phyloP scores from a whole-genome alignment of 2,329 filamentous ascomycete genomes.

The Trichoderma guizhouense region DNA sequence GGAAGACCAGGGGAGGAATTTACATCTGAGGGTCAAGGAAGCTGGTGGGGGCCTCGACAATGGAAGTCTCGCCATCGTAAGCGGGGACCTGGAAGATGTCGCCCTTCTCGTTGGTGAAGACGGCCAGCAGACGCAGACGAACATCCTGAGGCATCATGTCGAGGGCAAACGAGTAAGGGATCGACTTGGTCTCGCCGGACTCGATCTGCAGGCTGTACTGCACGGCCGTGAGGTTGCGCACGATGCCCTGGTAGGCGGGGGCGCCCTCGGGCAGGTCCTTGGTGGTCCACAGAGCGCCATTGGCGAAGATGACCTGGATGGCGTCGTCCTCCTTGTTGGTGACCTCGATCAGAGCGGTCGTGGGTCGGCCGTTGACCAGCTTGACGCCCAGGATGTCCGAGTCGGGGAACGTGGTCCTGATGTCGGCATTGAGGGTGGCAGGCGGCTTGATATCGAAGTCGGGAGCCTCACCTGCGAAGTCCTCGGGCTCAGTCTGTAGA shows the following conservation, averaged over 20 bases:
- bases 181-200: slow-evolving; percentile 69
- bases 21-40: slow-evolving; percentile 96
- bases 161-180: slow-evolving; percentile 81
- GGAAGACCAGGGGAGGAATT: slow-evolving; percentile 37
- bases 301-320: slow-evolving; percentile 72
- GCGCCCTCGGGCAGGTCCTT: slow-evolving; percentile 46
- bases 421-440: slow-evolving; percentile 55
- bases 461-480: slow-evolving; percentile 1
- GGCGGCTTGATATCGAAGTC: slow-evolving; percentile 6
- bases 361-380: slow-evolving; percentile 88
- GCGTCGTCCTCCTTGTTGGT: slow-evolving; percentile 77
- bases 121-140: slow-evolving; percentile 69
- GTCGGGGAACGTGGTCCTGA: slow-evolving; percentile 62
- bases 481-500: neutral
- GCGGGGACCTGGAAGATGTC: slow-evolving; percentile 72
- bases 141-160: slow-evolving; percentile 94
- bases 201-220: slow-evolving; percentile 72
- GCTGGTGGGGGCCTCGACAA: slow-evolving; percentile 88
- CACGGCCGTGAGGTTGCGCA: slow-evolving; percentile 81
- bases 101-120: slow-evolving; percentile 66
- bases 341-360: slow-evolving; percentile 76
- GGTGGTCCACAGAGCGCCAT: slow-evolving; percentile 66
- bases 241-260: slow-evolving; percentile 51
- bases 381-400: slow-evolving; percentile 90
- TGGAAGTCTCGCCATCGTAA: slow-evolving; percentile 76